A percentile compares a stretch with the other conserved stretches of the same genome.
Evolutionary conservation across 805 yeast genomes (phyloP).

Genomic region (Kodamaea jinghongensis): DNA sequence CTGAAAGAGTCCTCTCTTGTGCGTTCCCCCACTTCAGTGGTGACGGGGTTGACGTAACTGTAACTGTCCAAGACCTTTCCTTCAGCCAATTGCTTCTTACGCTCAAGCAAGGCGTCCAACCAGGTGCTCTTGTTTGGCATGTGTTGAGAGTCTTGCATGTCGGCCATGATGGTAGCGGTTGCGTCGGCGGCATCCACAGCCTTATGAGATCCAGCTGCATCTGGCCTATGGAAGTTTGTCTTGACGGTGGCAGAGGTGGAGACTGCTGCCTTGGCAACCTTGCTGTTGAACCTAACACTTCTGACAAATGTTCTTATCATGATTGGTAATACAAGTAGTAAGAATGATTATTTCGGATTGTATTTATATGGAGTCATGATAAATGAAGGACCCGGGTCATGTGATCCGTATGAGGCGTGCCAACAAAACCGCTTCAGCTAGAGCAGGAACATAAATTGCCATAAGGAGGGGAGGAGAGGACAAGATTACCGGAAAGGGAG

Average conservation of each 20-base stretch:
- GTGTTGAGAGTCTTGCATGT: constrained; percentile 50
- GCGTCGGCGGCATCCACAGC: constrained; percentile 73
- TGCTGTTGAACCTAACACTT: constrained; percentile 1
- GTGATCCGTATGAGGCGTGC: neutral
- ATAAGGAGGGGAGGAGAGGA: too few relatives aligned
- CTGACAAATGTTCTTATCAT: neutral
- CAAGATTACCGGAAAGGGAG: too few relatives aligned
- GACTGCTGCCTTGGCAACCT: constrained; percentile 1
- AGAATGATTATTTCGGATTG: neutral
- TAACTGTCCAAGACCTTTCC: constrained; percentile 72
- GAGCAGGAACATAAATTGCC: too few relatives aligned
- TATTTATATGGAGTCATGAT: neutral
- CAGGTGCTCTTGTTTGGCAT: constrained; percentile 62
- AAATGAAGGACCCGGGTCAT: neutral
- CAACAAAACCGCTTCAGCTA: too few relatives aligned
- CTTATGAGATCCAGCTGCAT: constrained; percentile 40
- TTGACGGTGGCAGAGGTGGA: neutral
- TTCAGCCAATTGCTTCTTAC: constrained; percentile 64
- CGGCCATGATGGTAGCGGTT: constrained; percentile 65
- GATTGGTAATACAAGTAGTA: too few relatives aligned
- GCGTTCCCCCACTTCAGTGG: constrained; percentile 67
- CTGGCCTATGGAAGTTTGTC: constrained; percentile 27
- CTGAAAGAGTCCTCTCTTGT: constrained; percentile 77
- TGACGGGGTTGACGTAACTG: constrained; percentile 68
- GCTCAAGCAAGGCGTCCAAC: constrained; percentile 78